These are phyloP conservation scores for Fusarium devonianum DNA, from an alignment of 2,329 filamentous ascomycete genomes.

Conservation along the genomic window DNA sequence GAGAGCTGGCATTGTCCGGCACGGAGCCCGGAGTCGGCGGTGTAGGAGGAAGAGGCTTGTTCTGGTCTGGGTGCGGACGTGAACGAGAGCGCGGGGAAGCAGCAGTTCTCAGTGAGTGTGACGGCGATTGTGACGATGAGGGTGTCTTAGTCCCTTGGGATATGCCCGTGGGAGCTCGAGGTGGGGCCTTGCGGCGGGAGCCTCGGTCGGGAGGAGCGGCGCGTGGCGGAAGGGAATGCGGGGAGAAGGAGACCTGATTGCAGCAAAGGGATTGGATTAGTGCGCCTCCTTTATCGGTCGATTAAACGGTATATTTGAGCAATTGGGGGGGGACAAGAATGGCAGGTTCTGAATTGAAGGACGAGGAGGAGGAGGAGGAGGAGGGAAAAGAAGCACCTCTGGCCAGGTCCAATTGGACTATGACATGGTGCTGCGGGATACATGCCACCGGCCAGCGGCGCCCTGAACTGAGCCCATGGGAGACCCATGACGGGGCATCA, in stretches of 20 bases:
- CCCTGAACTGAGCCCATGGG: constrained; percentile 31
- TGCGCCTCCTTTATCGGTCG: not conserved
- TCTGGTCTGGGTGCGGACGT: constrained; percentile 55
- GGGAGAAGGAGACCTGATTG: constrained; percentile 25
- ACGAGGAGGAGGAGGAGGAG: not conserved
- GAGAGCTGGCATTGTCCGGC: constrained; percentile 32
- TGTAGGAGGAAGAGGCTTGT: constrained; percentile 65
- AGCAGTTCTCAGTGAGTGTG: constrained; percentile 36
- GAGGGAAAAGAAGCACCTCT: not conserved
- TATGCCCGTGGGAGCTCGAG: constrained; percentile 24
- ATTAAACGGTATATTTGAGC: too few relatives aligned
- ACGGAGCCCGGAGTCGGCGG: constrained; percentile 53
- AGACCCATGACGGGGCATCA: constrained; percentile 21
- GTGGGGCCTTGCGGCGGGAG: constrained; percentile 37
- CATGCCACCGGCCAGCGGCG: constrained; percentile 24
- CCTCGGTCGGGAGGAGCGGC: constrained; percentile 38
- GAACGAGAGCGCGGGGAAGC: constrained; percentile 50
- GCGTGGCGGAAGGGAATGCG: constrained; percentile 40
- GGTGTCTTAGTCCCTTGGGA: constrained; percentile 26
- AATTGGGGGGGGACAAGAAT: constrained; percentile 1
- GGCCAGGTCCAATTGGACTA: constrained; percentile 4
- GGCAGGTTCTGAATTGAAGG: not conserved
- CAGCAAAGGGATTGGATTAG: constrained; percentile 21
- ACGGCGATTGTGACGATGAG: constrained; percentile 37
- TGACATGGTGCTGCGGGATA: constrained; percentile 21